phyloP scores from a whole-genome alignment of 352 stramenopile genomes.

The Globisporangium rhizosaccharum region DNA sequence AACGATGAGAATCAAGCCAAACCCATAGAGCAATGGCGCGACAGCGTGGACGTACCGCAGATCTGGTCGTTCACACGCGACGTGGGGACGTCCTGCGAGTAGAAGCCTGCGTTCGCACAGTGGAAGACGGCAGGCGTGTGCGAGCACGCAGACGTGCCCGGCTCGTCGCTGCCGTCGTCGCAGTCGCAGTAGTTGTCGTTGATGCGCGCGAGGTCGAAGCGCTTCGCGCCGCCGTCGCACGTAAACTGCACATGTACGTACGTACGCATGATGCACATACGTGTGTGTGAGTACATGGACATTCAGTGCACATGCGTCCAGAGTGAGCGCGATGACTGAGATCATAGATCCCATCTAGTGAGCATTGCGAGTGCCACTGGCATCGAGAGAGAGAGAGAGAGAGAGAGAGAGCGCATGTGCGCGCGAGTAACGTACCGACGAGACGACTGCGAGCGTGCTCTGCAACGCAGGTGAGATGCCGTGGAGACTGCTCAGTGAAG shows the following conservation, averaged over 20 bases:
- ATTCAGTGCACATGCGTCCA: conserved; percentile 2
- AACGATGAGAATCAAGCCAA: background rate
- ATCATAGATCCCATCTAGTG: background rate
- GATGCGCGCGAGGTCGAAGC: conserved; percentile 44
- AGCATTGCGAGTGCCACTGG: background rate
- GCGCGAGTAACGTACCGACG: conserved; percentile 24
- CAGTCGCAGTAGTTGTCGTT: conserved; percentile 97
- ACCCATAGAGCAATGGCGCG: background rate
- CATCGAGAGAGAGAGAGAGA: conserved; percentile 1
- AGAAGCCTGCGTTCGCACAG: conserved; percentile 76
- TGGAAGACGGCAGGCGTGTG: conserved; percentile 50
- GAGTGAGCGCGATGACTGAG: background rate
- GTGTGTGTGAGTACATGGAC: background rate
- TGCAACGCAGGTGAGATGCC: conserved; percentile 39
- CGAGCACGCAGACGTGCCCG: conserved; percentile 82
- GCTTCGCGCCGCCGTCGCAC: conserved; percentile 57
- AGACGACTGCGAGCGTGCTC: conserved; percentile 25
- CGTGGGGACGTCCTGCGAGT: conserved; percentile 46
- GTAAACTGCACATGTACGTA: conserved; percentile 37
- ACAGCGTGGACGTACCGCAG: conserved; percentile 32
- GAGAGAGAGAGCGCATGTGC: background rate
- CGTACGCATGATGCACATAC: background rate
- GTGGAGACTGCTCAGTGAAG: conserved; percentile 19
- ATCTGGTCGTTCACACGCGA: conserved; percentile 74
- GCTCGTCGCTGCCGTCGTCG: conserved; percentile 85